Conservation (phyloP, 345 rosid genomes). For the Eucalyptus caleyi region DNA sequence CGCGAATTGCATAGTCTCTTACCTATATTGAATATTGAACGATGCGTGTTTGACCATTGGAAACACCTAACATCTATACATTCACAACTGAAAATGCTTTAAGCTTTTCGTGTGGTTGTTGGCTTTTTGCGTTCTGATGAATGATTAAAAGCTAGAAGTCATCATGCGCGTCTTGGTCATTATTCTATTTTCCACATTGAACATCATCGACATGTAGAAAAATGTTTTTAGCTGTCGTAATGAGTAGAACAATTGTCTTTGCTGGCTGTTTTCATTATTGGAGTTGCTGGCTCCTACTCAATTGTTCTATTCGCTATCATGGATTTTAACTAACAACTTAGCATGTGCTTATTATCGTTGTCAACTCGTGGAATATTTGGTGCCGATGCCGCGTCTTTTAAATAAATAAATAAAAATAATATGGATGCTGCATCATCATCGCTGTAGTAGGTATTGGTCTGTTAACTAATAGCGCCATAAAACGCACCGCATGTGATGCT, state of each 20-base stretch:
- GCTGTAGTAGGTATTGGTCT: neutral
- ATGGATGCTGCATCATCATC: neutral
- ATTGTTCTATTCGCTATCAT: neutral
- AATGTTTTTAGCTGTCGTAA: neutral
- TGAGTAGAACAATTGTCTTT: neutral
- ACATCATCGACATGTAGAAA: neutral
- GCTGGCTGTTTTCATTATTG: neutral
- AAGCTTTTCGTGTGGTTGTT: neutral
- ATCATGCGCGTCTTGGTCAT: neutral
- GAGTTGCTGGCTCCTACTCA: neutral
- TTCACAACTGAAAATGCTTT: neutral
- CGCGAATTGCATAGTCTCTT: neutral
- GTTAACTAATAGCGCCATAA: neutral
- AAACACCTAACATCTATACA: neutral
- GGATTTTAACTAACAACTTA: neutral
- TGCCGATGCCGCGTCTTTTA: neutral
- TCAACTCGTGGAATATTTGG: neutral
- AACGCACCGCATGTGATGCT: neutral
- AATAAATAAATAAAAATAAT: neutral
- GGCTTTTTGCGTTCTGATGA: neutral
- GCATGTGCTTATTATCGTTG: neutral
- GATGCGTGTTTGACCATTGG: neutral
- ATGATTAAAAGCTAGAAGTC: neutral
- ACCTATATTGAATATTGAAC: neutral
- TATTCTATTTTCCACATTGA: neutral